Evolutionary conservation across 2,329 filamentous ascomycete genomes (phyloP).

Genomic region (Aspergillus sp.): DNA sequence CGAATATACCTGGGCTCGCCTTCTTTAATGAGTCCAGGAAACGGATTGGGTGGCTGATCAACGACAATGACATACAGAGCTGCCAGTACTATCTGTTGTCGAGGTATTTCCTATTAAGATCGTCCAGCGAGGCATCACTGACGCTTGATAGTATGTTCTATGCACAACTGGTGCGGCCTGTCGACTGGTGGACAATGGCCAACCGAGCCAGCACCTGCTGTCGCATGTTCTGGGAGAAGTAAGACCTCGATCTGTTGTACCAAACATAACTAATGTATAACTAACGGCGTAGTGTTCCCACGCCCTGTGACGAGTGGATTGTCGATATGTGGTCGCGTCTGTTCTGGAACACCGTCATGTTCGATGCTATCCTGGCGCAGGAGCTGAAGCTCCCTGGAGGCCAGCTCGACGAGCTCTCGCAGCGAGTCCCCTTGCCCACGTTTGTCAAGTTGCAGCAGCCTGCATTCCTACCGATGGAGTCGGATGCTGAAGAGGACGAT

Average conservation of each 20-base stretch:
- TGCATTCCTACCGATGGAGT: neutral
- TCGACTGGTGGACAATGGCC: conserved; percentile 3
- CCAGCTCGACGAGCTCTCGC: neutral
- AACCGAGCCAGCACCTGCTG: neutral
- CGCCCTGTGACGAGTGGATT: neutral
- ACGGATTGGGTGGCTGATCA: neutral
- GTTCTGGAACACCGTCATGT: neutral
- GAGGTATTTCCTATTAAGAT: neutral
- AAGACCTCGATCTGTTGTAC: neutral
- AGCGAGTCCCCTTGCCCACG: neutral
- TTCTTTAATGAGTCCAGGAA: neutral
- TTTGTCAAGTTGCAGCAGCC: neutral
- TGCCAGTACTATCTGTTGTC: neutral
- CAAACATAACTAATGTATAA: neutral
- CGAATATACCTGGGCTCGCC: neutral
- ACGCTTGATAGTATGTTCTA: neutral
- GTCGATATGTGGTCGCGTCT: neutral
- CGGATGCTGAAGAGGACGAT: neutral
- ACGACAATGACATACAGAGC: neutral
- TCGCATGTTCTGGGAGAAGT: neutral
- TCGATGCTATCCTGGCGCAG: neutral
- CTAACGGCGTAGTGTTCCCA: neutral
- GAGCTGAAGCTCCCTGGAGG: neutral
- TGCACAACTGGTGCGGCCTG: neutral
- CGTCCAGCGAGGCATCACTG: neutral